A percentile compares a stretch with the other conserved stretches of the same genome.
Conservation (phyloP, 1,284 basidiomycete species). For the Mycosarcoma maydis region DNA sequence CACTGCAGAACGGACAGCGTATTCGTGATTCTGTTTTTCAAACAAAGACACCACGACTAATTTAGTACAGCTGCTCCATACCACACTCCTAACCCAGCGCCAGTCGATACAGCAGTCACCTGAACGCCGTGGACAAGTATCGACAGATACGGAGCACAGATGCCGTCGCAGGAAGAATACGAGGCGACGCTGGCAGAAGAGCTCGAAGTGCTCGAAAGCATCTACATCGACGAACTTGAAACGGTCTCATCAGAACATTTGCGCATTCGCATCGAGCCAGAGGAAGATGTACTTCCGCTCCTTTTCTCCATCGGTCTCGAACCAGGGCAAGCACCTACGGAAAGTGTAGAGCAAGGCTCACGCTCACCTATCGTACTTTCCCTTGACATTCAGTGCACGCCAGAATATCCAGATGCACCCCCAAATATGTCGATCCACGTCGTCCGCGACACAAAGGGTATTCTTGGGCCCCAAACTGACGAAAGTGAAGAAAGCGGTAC, state of each 20-base stretch:
- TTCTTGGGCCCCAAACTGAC: slow-evolving; percentile 36
- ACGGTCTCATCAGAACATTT: slow-evolving; percentile 84
- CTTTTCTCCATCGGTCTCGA: slow-evolving; percentile 20
- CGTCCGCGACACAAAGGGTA: slow-evolving; percentile 69
- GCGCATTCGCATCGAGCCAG: slow-evolving; percentile 87
- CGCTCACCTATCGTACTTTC: slow-evolving; percentile 76
- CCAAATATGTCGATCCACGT: slow-evolving; percentile 79
- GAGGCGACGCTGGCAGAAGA: slow-evolving; percentile 75
- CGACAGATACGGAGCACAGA: slow-evolving; percentile 4
- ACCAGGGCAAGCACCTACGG: slow-evolving; percentile 33
- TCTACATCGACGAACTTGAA: slow-evolving; percentile 94
- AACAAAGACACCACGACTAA: too few species aligned
- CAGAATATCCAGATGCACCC: slow-evolving; percentile 78
- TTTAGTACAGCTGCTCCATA: too few species aligned
- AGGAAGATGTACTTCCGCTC: slow-evolving; percentile 74
- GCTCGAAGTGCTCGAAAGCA: slow-evolving; percentile 93
- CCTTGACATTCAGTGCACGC: slow-evolving; percentile 77
- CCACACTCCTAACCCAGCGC: too few species aligned
- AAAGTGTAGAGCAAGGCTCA: slow-evolving; percentile 37
- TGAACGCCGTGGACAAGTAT: neutral
- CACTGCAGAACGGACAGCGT: neutral
- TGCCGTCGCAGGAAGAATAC: slow-evolving; percentile 66
- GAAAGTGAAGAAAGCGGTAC: slow-evolving; percentile 7
- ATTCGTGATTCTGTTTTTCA: slow-evolving; percentile 15
- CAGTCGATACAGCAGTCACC: too few species aligned